Evolutionary conservation across 306 rosid species (phyloP).

Genomic region (Gillenia trifoliata): DNA sequence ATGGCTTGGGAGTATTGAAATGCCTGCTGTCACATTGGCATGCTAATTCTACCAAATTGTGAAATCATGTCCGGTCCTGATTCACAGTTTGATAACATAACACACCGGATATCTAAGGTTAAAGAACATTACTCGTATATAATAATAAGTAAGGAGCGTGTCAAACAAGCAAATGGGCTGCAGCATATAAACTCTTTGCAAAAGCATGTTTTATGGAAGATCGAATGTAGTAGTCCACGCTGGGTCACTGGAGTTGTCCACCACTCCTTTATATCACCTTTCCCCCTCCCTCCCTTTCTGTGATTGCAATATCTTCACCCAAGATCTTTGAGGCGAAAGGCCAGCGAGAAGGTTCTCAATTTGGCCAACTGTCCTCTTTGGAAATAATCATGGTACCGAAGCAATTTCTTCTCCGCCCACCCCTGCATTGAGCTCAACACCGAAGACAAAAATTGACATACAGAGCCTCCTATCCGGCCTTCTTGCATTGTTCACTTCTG

Average conservation of each 20-base stretch:
- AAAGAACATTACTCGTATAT: neutral
- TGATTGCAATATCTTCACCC: constrained; percentile 64
- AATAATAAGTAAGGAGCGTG: neutral
- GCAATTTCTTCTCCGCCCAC: constrained; percentile 79
- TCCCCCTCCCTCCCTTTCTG: constrained; percentile 41
- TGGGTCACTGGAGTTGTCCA: constrained; percentile 59
- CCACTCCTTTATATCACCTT: constrained; percentile 46
- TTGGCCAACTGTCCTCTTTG: constrained; percentile 59
- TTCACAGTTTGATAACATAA: neutral
- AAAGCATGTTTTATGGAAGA: constrained; percentile 60
- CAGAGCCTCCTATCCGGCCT: constrained; percentile 42
- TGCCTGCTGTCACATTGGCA: neutral
- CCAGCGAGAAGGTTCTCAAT: constrained; percentile 74
- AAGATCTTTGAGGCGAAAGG: constrained; percentile 59
- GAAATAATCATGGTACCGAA: constrained; percentile 69
- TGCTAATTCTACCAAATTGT: neutral
- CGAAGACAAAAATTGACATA: constrained; percentile 56
- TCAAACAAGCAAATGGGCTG: neutral
- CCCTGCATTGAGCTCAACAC: constrained; percentile 58
- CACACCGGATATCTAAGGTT: neutral
- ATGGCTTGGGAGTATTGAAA: too few species aligned
- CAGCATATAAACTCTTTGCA: constrained; percentile 45
- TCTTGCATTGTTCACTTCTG: constrained; percentile 73
- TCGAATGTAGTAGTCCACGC: constrained; percentile 64
- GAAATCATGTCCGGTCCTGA: neutral